Percentiles rank a stretch among this genome's conserved stretches.
phyloP scores from a whole-genome alignment of 371 early-diverging fungal genomes.

The Mortierella sp. region DNA sequence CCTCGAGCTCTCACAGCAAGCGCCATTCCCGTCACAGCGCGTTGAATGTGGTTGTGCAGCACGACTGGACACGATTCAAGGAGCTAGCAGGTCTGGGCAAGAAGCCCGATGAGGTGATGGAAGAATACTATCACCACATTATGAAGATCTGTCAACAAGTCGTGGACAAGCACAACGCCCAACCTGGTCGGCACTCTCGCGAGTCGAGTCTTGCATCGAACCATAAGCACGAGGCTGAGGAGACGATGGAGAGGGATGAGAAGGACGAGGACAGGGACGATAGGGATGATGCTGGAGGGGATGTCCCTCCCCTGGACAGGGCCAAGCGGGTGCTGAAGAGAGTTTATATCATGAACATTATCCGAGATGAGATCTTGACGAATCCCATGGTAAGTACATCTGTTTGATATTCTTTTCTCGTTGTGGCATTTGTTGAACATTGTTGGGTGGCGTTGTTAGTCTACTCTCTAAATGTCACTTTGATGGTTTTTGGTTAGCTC shows the following conservation, averaged over 20 bases:
- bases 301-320: conserved; percentile 72
- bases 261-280: conserved; percentile 45
- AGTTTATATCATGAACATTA: conserved; percentile 73
- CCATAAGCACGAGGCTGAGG: conserved; percentile 35
- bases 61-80: conserved; percentile 78
- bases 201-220: conserved; percentile 59
- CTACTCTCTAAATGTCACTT: not conserved
- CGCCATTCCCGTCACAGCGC: conserved; percentile 13
- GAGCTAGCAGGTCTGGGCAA: conserved; percentile 73
- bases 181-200: conserved; percentile 51
- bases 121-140: conserved; percentile 67
- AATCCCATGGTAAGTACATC: conserved; percentile 54
- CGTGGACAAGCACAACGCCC: conserved; percentile 53
- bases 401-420: not conserved
- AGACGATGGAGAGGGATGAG: conserved; percentile 48
- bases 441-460: not conserved
- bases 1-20: conserved; percentile 21
- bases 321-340: conserved; percentile 82
- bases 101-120: conserved; percentile 79
- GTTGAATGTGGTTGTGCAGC: not conserved
- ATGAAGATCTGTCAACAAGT: conserved; percentile 71
- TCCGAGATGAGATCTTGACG: conserved; percentile 73
- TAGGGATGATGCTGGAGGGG: conserved; percentile 59
- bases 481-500: conserved; percentile 12
- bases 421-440: not conserved